Conservation (phyloP, 1,284 basidiomycete species). For the Microbotryum lychnidis-dioicae region DNA sequence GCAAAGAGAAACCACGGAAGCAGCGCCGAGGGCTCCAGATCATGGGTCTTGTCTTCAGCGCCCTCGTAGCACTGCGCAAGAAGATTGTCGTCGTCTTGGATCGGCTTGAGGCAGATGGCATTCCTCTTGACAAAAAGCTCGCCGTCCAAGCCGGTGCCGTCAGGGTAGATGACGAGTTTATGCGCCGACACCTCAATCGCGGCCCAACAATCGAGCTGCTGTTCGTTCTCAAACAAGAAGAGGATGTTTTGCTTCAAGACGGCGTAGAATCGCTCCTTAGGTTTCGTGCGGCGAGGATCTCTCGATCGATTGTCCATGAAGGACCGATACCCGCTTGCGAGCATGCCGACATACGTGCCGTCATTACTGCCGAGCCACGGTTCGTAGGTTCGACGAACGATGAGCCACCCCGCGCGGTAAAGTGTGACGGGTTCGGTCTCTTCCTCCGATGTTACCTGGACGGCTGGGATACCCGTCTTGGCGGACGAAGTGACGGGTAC, state of each 20-base stretch:
- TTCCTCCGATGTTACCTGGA: not conserved
- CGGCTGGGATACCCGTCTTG: slow-evolving; percentile 11
- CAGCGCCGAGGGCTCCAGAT: slow-evolving; percentile 11
- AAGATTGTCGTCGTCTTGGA: slow-evolving; percentile 71
- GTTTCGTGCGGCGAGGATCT: slow-evolving; percentile 64
- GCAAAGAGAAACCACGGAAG: slow-evolving; percentile 85
- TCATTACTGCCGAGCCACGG: slow-evolving; percentile 48
- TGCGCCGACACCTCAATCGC: slow-evolving; percentile 67
- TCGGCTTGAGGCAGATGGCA: slow-evolving; percentile 66
- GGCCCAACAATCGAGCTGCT: slow-evolving; percentile 73
- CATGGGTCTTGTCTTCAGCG: slow-evolving; percentile 40
- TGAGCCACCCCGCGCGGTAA: slow-evolving; percentile 73
- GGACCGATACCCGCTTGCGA: slow-evolving; percentile 37
- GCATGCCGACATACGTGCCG: slow-evolving; percentile 35
- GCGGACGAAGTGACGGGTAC: slow-evolving; percentile 6
- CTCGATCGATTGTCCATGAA: slow-evolving; percentile 42
- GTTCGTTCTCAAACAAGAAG: slow-evolving; percentile 84
- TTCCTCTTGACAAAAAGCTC: slow-evolving; percentile 83
- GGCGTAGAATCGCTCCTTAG: slow-evolving; percentile 80
- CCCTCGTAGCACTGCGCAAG: slow-evolving; percentile 44
- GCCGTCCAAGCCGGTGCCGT: slow-evolving; percentile 61
- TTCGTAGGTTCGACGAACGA: slow-evolving; percentile 69
- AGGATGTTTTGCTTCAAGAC: slow-evolving; percentile 79
- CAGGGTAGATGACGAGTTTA: slow-evolving; percentile 63
- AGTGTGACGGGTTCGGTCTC: slow-evolving; percentile 39